Evolutionary conservation across 306 rosid species (phyloP).

Genomic region (Prunus dulcis): DNA sequence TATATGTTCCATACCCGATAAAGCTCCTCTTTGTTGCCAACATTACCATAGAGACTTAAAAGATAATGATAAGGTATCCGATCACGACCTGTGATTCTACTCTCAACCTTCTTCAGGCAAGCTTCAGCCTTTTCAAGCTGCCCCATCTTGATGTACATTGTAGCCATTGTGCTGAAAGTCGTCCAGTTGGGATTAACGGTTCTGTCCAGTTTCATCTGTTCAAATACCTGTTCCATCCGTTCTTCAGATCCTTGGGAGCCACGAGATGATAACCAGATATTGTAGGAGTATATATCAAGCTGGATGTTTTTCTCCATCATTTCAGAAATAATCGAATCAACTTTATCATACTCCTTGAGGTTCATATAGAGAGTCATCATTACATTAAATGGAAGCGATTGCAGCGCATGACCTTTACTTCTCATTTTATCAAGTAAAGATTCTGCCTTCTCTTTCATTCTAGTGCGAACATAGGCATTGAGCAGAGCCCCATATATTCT

Average conservation of each 20-base stretch:
- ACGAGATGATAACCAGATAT: conserved; percentile 87
- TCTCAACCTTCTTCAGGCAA: conserved; percentile 67
- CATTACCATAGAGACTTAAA: conserved; percentile 70
- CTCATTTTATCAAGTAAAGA: conserved; percentile 71
- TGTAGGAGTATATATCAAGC: conserved; percentile 83
- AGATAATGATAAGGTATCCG: conserved; percentile 87
- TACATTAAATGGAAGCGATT: conserved; percentile 79
- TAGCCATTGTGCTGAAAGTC: conserved; percentile 88
- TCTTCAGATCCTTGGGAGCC: conserved; percentile 71
- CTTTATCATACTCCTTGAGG: conserved; percentile 71
- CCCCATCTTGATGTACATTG: conserved; percentile 85
- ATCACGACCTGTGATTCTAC: conserved; percentile 78
- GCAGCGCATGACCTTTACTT: conserved; percentile 56
- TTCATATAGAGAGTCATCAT: conserved; percentile 99
- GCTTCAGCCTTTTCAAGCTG: conserved; percentile 70
- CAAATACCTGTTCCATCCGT: conserved; percentile 78
- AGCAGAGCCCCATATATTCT: conserved; percentile 81
- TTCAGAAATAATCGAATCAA: conserved; percentile 69
- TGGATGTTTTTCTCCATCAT: conserved; percentile 57
- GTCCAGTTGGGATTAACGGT: conserved; percentile 78
- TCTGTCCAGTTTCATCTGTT: conserved; percentile 65
- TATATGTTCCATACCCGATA: conserved; percentile 83
- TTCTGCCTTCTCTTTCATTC: conserved; percentile 72
- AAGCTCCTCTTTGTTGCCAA: conserved; percentile 75
- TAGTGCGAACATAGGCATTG: conserved; percentile 65